These are phyloP conservation scores for Pharnaceum exiguum DNA, from an alignment of 148 eudicot species.

Conservation along the genomic window DNA sequence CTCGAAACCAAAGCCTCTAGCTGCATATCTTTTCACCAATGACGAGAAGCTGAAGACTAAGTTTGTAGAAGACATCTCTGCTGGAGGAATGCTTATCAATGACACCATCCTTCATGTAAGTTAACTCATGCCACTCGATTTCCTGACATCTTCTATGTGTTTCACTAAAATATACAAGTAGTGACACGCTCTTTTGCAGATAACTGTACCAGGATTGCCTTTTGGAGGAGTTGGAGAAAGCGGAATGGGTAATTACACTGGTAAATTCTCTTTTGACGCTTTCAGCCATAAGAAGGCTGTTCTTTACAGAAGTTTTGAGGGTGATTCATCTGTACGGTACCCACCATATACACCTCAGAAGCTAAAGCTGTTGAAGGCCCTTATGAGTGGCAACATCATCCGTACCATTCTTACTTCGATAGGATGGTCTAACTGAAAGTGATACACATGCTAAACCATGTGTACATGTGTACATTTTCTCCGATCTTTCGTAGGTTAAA, in stretches of 20 bases:
- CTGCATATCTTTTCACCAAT: slow-evolving; percentile 67
- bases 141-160: background rate
- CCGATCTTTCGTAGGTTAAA: no score
- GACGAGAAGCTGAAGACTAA: slow-evolving; percentile 43
- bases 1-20: slow-evolving; percentile 65
- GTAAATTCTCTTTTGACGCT: slow-evolving; percentile 62
- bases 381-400: slow-evolving; percentile 34
- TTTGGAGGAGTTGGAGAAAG: slow-evolving; percentile 91
- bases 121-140: background rate
- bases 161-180: background rate
- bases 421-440: slow-evolving; percentile 15
- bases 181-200: slow-evolving; percentile 22
- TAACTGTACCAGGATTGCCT: slow-evolving; percentile 43
- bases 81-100: slow-evolving; percentile 65
- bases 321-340: slow-evolving; percentile 48
- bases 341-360: slow-evolving; percentile 57
- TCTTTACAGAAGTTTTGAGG: slow-evolving; percentile 40
- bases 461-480: no score
- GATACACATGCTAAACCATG: no score
- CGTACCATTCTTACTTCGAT: slow-evolving; percentile 20
- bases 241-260: slow-evolving; percentile 73
- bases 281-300: slow-evolving; percentile 74
- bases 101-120: slow-evolving; percentile 61
- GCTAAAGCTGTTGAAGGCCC: slow-evolving; percentile 37
- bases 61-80: slow-evolving; percentile 41